Base-by-base conservation (phyloP, 1,284 basidiomycete species). In the Pseudozyma hubeiensis region DNA sequence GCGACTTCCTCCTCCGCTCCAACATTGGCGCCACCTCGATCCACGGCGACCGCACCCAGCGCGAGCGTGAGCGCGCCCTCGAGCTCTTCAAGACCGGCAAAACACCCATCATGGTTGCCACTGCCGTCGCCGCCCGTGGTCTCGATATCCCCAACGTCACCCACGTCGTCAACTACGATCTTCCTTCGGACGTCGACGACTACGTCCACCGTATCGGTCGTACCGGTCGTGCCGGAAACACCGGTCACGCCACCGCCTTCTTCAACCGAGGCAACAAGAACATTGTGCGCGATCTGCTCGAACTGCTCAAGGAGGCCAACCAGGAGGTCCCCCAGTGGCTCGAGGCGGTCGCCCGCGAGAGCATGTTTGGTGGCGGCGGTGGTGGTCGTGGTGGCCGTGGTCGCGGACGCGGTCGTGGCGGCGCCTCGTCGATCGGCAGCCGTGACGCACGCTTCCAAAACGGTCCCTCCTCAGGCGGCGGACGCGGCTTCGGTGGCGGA, bases 141-240 rank as follows among this genome's bases (percentile, higher is more conserved):
- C 90, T 99, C 81, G 96, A 99, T 87, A 99, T 99, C 80, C 97
- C 97, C 79, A 97, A 99, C 86, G 96, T 99, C 82, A 97, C 93
- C 33, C 97, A 99, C 85, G 96, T 99, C 81, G 89, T 99, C 87
- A 96, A 96, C 86, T 99, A 97, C 87, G 97, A 99, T 85, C 88
- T 99, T n/a, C 96, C 96, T 17, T 92, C 92, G 69, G 96, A 99
- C 86, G 96, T 99, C 70, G 96, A 99, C 84, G 97, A 84, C 69
- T 84, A 84, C 57, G 82, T 84, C 24, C 82, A 84, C 76, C 80
- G 82, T 16, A 84, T 84, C 83, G 96, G 96, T 88, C 94, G 96
- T 89, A 99, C 97, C 19, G 96, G 97, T 59, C 95, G 96, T 90
- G 97, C 97, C 14, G 96, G 96, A 77, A 99, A 99, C 88, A 92